These are phyloP conservation scores for Globisporangium paroecandrum DNA, from an alignment of 352 stramenopile genomes.

Conservation along the genomic window DNA sequence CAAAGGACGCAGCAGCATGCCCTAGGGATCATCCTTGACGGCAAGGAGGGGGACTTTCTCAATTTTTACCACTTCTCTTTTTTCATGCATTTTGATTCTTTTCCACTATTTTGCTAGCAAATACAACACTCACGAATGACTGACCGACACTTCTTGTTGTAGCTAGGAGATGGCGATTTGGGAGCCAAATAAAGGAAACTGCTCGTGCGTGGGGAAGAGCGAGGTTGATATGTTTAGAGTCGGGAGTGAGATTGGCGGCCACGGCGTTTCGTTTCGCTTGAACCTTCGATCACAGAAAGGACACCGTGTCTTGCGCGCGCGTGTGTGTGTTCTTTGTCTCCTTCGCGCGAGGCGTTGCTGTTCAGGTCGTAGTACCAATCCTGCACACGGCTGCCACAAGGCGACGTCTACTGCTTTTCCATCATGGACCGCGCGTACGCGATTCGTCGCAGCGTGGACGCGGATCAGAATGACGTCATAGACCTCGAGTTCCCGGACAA, in stretches of 20 bases:
- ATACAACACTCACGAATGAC: not conserved
- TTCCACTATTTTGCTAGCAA: not conserved
- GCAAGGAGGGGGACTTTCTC: not conserved
- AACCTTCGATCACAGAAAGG: no score
- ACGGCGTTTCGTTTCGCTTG: not conserved
- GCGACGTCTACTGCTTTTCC: not conserved
- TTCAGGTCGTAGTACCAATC: not conserved
- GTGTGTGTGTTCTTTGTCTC: not conserved
- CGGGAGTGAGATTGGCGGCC: not conserved
- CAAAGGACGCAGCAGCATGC: slow-evolving; percentile 13
- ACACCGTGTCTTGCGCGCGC: no score
- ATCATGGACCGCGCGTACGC: slow-evolving; percentile 34
- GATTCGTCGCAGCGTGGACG: slow-evolving; percentile 57
- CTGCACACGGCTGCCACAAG: not conserved
- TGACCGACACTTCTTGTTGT: not conserved
- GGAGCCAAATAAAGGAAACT: not conserved
- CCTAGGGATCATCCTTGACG: not conserved
- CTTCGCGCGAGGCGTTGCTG: not conserved
- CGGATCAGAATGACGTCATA: slow-evolving; percentile 51
- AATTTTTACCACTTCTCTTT: not conserved
- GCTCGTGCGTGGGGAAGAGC: not conserved
- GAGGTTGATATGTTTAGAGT: not conserved
- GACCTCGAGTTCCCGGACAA: slow-evolving; percentile 64
- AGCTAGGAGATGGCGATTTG: no score
- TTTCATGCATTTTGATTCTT: slow-evolving; percentile 1